Evolutionary conservation across 148 eudicot genomes (phyloP), one percentile per base, ranked within the genome.

Genomic region (Oxyria digyna): DNA sequence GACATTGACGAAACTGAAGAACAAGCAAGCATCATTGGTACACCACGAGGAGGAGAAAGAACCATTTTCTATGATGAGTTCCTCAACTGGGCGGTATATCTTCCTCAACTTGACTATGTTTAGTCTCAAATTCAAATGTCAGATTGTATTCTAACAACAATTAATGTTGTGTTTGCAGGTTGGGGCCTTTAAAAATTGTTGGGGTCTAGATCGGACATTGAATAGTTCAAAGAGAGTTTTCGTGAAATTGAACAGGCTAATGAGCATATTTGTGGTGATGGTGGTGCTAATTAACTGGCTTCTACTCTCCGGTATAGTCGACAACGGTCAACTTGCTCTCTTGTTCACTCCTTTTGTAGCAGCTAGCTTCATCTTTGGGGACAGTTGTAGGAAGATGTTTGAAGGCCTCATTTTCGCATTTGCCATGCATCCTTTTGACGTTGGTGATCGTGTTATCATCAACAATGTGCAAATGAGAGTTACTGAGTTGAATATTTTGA

Each of bases 321-420:
- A 72, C 9, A 78, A 75, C 62, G 71, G 74, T 46, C 71, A 77
- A 35, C 73, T 83, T 1, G 74, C 79, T 8, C 54, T 83, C 29
- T 40, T 78, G 24, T 75, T 81, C 15, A 73, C 86, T n/a, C 84
- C 79, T 48, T 74, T 83, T 49, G 70, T 83, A 20, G 78, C 79
- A 0, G 86, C 78, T 8, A 82, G 66, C 37, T 83, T 78, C 18
- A 69, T 80, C 14, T 83, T 80, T 65, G 83, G 86, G 11, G 81
- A 83, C 42, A 77, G 77, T 21, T 80, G 79, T 78, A 83, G 68
- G 62, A 80, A 74, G n/a, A 75, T 83, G 21, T 83, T 83, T 67
- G 79, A 80, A 75, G 86, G 83, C 13, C 75, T 83, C 37, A 57
- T 82, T 15, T 83, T 83, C n/a, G 81, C 81, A 8, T 83, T 80